A percentile compares a stretch with the other conserved stretches of the same genome.
These are phyloP conservation scores for Alternaria sp. DNA, from an alignment of 2,329 filamentous ascomycete species.

Conservation along the genomic window DNA sequence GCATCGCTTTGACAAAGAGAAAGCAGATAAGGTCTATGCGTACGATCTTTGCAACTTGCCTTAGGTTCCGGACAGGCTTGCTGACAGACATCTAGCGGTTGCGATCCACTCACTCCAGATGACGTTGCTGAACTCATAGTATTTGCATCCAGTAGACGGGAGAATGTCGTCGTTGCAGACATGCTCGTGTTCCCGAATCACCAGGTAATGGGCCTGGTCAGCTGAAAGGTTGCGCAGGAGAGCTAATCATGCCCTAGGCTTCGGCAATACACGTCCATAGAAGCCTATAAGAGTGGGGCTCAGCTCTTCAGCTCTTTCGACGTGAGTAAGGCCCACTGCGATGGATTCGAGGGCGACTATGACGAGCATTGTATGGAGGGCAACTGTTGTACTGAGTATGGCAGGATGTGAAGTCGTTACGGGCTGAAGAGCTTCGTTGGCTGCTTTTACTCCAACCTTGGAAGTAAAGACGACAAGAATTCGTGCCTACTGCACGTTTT, in stretches of 20 bases:
- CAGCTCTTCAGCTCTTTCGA: neutral
- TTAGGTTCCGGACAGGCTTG: neutral
- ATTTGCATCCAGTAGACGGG: slow-evolving; percentile 77
- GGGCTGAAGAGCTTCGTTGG: neutral
- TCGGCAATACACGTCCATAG: neutral
- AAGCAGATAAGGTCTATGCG: slow-evolving; percentile 87
- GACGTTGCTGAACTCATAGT: slow-evolving; percentile 88
- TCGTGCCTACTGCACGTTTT: neutral
- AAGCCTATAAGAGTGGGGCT: neutral
- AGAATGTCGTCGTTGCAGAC: slow-evolving; percentile 87
- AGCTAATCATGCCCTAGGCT: slow-evolving; percentile 41
- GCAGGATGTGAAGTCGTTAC: neutral
- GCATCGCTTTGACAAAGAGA: slow-evolving; percentile 83
- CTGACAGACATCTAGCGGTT: slow-evolving; percentile 43
- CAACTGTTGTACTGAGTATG: neutral
- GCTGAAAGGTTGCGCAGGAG: neutral
- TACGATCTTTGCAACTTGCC: slow-evolving; percentile 15
- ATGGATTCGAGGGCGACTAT: neutral
- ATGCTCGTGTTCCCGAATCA: slow-evolving; percentile 83
- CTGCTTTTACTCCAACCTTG: neutral
- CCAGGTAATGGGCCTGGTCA: slow-evolving; percentile 60
- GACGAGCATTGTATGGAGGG: neutral
- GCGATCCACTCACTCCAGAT: slow-evolving; percentile 81
- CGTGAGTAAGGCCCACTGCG: neutral
- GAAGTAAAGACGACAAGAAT: neutral